Evolutionary conservation across 495 filamentous ascomycete species (phyloP).

Genomic region (Bombardia bombarda): DNA sequence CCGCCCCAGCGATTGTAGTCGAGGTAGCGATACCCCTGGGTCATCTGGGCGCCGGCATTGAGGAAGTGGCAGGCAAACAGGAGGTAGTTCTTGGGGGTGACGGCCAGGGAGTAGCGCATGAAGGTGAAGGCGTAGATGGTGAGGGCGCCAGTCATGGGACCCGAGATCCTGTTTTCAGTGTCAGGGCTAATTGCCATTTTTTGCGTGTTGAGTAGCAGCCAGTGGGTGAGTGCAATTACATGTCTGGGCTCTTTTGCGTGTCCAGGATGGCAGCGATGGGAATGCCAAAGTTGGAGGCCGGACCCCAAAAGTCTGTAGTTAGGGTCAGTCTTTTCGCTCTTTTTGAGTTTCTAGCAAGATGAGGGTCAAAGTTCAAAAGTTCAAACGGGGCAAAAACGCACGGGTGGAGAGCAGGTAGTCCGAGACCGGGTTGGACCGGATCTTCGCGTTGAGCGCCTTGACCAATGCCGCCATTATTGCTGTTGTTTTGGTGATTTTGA

Average conservation of each 20-base stretch:
- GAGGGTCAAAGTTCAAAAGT: neutral
- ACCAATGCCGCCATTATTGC: slow-evolving; percentile 89
- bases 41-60: slow-evolving; percentile 67
- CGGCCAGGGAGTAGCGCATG: slow-evolving; percentile 91
- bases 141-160: slow-evolving; percentile 79
- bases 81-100: slow-evolving; percentile 88
- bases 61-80: slow-evolving; percentile 82
- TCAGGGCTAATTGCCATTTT: no score
- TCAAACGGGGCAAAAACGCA: slow-evolving; percentile 45
- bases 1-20: slow-evolving; percentile 46
- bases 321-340: neutral
- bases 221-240: slow-evolving; percentile 51
- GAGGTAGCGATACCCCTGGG: slow-evolving; percentile 70
- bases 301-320: slow-evolving; percentile 86
- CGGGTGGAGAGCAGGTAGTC: slow-evolving; percentile 94
- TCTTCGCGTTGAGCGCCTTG: slow-evolving; percentile 87
- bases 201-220: no score
- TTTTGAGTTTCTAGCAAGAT: neutral
- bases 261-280: slow-evolving; percentile 87
- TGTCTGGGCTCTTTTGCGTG: slow-evolving; percentile 82
- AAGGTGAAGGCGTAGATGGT: slow-evolving; percentile 81
- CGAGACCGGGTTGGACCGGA: slow-evolving; percentile 73
- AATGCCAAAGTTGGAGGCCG: slow-evolving; percentile 92
- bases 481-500: no score
- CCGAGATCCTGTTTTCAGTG: slow-evolving; percentile 65